A percentile compares a stretch with the other conserved stretches of the same genome.
phyloP scores from a whole-genome alignment of 1,284 basidiomycete genomes.

The Irpex lacteus region DNA sequence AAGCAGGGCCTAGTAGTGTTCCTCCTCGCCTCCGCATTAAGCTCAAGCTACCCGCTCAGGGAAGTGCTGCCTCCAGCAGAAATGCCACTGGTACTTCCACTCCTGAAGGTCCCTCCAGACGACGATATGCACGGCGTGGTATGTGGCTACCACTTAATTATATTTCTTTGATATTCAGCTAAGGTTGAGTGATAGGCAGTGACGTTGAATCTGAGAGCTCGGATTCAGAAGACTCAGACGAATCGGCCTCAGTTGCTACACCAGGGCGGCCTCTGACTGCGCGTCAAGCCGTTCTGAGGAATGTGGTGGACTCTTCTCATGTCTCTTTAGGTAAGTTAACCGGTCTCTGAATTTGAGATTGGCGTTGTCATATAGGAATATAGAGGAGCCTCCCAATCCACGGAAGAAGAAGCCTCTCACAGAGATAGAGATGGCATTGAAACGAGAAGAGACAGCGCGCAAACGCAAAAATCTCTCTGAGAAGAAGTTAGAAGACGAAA shows the following conservation, averaged over 20 bases:
- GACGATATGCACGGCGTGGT: conserved; percentile 30
- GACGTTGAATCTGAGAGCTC: conserved; percentile 59
- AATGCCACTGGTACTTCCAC: conserved; percentile 32
- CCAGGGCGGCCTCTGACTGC: conserved; percentile 57
- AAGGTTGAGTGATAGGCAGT: conserved; percentile 24
- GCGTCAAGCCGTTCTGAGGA: conserved; percentile 69
- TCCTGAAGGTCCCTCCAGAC: conserved; percentile 24
- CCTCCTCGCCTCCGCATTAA: conserved; percentile 56
- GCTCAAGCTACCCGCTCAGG: conserved; percentile 51
- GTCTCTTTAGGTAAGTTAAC: conserved; percentile 52
- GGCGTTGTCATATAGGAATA: background rate
- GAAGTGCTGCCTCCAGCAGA: conserved; percentile 30
- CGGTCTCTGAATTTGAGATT: conserved; percentile 4
- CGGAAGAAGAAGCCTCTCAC: conserved; percentile 79
- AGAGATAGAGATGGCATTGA: conserved; percentile 78
- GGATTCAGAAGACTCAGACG: conserved; percentile 29
- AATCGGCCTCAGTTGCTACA: conserved; percentile 30
- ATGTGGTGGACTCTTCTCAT: conserved; percentile 62
- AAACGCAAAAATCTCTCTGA: conserved; percentile 84
- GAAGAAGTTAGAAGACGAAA: conserved; percentile 88
- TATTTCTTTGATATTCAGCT: conserved; percentile 12
- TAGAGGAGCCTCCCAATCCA: conserved; percentile 42
- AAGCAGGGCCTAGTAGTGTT: conserved; percentile 8
- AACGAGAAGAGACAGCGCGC: conserved; percentile 82
- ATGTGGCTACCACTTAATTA: background rate